These are phyloP conservation scores for Trametes cubensis DNA, from an alignment of 768 basidiomycete species.

Conservation along the genomic window DNA sequence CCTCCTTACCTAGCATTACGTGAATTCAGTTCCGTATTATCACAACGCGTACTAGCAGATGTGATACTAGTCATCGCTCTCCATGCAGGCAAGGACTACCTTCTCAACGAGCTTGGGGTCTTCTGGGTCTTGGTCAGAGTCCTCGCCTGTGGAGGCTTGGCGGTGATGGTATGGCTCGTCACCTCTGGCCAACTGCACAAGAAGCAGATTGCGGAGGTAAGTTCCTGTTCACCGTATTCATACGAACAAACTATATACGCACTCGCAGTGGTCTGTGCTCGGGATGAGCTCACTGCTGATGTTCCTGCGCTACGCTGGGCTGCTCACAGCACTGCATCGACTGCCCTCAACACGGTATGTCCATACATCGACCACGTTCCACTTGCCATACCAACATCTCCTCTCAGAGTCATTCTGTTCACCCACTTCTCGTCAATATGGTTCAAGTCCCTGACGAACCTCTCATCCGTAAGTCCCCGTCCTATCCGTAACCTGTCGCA, in stretches of 20 bases:
- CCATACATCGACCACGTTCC: background rate
- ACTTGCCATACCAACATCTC: background rate
- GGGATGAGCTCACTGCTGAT: slow-evolving; percentile 62
- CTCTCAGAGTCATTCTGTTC: slow-evolving; percentile 64
- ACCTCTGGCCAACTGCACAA: slow-evolving; percentile 55
- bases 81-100: slow-evolving; percentile 66
- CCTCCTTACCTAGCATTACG: slow-evolving; percentile 24
- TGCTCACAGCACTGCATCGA: slow-evolving; percentile 70
- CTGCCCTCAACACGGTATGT: slow-evolving; percentile 67
- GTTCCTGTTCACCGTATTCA: slow-evolving; percentile 26
- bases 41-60: slow-evolving; percentile 62
- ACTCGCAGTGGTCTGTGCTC: slow-evolving; percentile 67
- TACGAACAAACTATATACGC: background rate
- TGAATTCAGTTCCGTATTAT: slow-evolving; percentile 45
- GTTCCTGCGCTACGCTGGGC: slow-evolving; percentile 67
- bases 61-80: slow-evolving; percentile 63
- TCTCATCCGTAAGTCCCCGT: slow-evolving; percentile 47
- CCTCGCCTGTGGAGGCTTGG: slow-evolving; percentile 71
- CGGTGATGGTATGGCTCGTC: slow-evolving; percentile 62
- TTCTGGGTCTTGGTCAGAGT: slow-evolving; percentile 80
- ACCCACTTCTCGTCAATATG: slow-evolving; percentile 71
- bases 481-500: too few species aligned
- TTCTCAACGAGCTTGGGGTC: slow-evolving; percentile 68
- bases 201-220: slow-evolving; percentile 61
- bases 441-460: slow-evolving; percentile 55